phyloP scores from a whole-genome alignment of 345 rosid genomes.

The Salix koriyanagi region DNA sequence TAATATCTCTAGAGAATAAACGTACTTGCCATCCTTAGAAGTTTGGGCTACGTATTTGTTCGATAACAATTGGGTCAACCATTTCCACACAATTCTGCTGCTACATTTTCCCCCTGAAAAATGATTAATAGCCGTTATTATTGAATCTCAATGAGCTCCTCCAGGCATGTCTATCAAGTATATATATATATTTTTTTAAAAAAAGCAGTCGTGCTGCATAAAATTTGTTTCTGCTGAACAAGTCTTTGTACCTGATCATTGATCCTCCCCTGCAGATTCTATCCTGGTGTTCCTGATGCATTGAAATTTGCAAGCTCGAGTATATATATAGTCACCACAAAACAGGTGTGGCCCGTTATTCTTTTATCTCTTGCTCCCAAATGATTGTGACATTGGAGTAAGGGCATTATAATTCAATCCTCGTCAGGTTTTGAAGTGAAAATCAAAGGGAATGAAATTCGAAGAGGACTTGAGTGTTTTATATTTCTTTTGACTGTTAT shows the following conservation, averaged over 20 bases:
- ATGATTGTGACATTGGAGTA: background rate
- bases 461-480: background rate
- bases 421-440: background rate
- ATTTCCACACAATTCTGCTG: background rate
- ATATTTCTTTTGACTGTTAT: background rate
- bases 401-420: background rate
- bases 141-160: background rate
- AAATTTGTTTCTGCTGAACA: background rate
- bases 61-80: background rate
- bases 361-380: background rate
- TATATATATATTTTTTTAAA: background rate
- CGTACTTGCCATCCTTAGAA: background rate
- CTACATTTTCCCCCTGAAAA: background rate
- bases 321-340: slow-evolving; percentile 76
- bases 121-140: background rate
- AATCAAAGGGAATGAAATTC: background rate
- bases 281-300: slow-evolving; percentile 89
- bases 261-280: slow-evolving; percentile 47
- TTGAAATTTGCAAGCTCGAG: slow-evolving; percentile 74
- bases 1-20: background rate
- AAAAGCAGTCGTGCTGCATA: background rate
- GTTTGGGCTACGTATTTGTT: background rate
- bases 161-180: background rate
- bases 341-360: slow-evolving; percentile 49
- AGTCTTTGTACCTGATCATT: background rate